Evolutionary conservation across 257 asterid genomes (phyloP).

Genomic region (Oldenlandia corymbosa): DNA sequence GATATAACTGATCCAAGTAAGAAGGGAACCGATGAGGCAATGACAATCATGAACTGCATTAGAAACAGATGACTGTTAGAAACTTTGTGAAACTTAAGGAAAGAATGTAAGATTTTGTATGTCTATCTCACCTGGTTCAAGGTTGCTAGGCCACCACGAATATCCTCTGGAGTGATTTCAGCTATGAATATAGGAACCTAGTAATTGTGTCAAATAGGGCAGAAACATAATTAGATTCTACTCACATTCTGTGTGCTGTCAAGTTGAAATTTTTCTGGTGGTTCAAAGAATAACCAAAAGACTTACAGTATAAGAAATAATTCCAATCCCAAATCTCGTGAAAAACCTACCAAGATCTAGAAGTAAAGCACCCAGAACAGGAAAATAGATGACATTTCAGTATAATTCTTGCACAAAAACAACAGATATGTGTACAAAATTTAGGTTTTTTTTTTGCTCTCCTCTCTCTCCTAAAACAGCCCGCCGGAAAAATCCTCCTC

Average conservation of each 20-base stretch:
- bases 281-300: background rate
- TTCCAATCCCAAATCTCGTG: constrained; percentile 83
- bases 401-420: no score
- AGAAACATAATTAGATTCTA: background rate
- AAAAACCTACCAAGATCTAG: constrained; percentile 74
- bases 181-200: constrained; percentile 82
- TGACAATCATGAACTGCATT: constrained; percentile 74
- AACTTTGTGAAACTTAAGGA: no score
- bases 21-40: constrained; percentile 67
- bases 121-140: constrained; percentile 53
- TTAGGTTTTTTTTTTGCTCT: no score
- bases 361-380: constrained; percentile 44
- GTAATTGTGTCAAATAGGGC: background rate
- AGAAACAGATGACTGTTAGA: background rate
- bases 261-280: background rate
- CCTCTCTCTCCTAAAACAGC: no score
- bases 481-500: no score
- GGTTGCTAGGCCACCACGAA: constrained; percentile 83
- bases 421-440: no score
- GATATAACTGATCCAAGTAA: constrained; percentile 57
- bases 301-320: constrained; percentile 71
- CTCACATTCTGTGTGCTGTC: background rate
- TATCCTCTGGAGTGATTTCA: constrained; percentile 78
- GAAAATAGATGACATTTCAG: background rate
- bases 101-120: background rate